Evolutionary conservation across 805 yeast genomes (phyloP).

Genomic region (Lachancea waltii): DNA sequence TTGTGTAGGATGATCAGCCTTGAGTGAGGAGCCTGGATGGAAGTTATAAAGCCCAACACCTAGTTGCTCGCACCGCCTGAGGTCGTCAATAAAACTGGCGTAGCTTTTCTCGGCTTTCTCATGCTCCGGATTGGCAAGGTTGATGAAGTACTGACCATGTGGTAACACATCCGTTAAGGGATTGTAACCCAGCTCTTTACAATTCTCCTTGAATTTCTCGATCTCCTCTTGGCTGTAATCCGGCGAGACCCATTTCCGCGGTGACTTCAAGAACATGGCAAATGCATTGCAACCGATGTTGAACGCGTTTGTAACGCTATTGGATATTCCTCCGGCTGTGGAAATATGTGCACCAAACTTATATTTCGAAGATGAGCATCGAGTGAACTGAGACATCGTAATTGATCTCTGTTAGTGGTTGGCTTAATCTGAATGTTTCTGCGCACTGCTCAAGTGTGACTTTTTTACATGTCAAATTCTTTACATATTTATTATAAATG

Average conservation of each 20-base stretch:
- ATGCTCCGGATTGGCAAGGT: conserved; percentile 82
- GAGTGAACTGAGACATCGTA: conserved; percentile 36
- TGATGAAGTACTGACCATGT: conserved; percentile 91
- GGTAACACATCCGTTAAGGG: conserved; percentile 79
- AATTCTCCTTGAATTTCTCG: conserved; percentile 53
- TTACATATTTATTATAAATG: not conserved
- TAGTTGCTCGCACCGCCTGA: conserved; percentile 77
- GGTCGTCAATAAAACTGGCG: conserved; percentile 76
- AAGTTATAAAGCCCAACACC: conserved; percentile 83
- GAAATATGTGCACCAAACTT: conserved; percentile 90
- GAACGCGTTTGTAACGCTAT: conserved; percentile 55
- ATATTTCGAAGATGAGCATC: conserved; percentile 39
- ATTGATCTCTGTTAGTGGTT: too few relatives aligned
- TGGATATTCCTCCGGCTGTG: conserved; percentile 71
- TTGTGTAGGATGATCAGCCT: conserved; percentile 61
- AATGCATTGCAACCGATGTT: conserved; percentile 62
- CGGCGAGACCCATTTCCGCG: conserved; percentile 87
- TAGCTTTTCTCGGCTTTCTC: conserved; percentile 73
- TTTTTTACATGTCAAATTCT: not conserved
- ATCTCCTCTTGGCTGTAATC: conserved; percentile 63
- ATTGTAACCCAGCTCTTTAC: conserved; percentile 59
- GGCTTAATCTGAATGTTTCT: too few relatives aligned
- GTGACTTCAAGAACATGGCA: conserved; percentile 86
- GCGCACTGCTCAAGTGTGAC: too few relatives aligned
- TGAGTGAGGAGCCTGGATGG: conserved; percentile 87